Base-by-base conservation (phyloP, 2,329 filamentous ascomycete species). In the Aureobasidium subglaciale region DNA sequence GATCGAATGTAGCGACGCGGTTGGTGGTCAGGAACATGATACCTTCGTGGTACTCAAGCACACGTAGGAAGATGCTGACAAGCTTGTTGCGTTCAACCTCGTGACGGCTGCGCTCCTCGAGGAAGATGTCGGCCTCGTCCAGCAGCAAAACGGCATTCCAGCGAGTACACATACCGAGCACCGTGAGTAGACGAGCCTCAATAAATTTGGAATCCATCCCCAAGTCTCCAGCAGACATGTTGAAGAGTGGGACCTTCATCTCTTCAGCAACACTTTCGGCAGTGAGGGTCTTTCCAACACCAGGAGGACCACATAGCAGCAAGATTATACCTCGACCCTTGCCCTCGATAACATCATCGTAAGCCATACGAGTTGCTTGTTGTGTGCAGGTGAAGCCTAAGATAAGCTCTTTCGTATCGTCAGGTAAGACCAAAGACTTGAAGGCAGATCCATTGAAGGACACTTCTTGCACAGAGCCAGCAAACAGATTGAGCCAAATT, bases 261-360 rank as follows among this genome's bases (percentile, higher is more conserved):
- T 74, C 67, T 56, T 80, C 77, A 1, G 78, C 77, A 20, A 78
- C 70, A 42, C 70, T 72, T 60, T 78, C 77, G 5, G 73, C 75
- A 4, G 76, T 78, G 22, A 77, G 62, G 0, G 78, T 81, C 65
- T 81, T 81, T 13, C 78, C 78, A 2, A 79, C 75, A 3, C 78
- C 78, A 0, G 78, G 77, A 0, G 74, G 74, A 2, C 77, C 78
- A 41, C 69, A 71, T 2, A 81, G 70, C 4, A 80, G 69, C 56
- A 80, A 68, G 55, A 80, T 77, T 53, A 79, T 72, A 9, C 78
- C 77, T 15, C 70, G 70, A 11, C 78, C 78, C 61, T 81, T 81
- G 27, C 76, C 77, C 25, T 73, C 68, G 24, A 81, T 74, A 16
- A 79, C 67, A 59, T 80, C 76, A 61, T 78, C 75, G 59, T 78